Evolutionary conservation across 2,329 filamentous ascomycete genomes (phyloP).

Genomic region (Fusarium sp.): DNA sequence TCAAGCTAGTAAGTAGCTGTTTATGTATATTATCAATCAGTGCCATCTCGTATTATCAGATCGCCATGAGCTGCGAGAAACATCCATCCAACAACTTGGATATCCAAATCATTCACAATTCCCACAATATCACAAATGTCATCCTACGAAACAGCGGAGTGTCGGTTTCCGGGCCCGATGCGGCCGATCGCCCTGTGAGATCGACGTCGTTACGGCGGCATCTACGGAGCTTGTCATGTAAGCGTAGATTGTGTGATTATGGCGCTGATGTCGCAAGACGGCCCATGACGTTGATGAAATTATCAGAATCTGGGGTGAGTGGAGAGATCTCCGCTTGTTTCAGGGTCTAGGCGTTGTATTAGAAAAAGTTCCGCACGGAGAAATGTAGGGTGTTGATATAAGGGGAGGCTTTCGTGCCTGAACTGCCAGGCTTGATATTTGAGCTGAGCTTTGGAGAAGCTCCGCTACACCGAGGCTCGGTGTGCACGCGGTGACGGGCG

Average conservation of each 20-base stretch:
- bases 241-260: constrained; percentile 42
- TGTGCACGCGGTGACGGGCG: constrained; percentile 13
- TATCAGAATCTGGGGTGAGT: constrained; percentile 33
- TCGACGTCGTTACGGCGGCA: background rate
- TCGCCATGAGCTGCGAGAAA: background rate
- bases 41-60: background rate
- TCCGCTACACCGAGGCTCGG: constrained; percentile 3
- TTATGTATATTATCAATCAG: constrained; percentile 5
- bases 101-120: background rate
- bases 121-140: background rate
- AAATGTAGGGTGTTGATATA: constrained; percentile 24
- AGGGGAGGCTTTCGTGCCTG: background rate
- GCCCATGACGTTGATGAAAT: constrained; percentile 28
- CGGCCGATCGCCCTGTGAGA: constrained; percentile 34
- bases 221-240: constrained; percentile 4
- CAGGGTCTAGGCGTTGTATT: constrained; percentile 10
- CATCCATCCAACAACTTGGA: background rate
- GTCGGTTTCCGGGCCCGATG: constrained; percentile 20
- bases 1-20: background rate
- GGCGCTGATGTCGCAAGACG: constrained; percentile 35
- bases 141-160: constrained; percentile 11
- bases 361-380: background rate
- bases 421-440: constrained; percentile 17
- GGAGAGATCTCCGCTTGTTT: constrained; percentile 17
- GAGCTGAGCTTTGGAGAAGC: background rate